Evolutionary conservation across 495 filamentous ascomycete species (phyloP).

Genomic region (Trichoderma gamsii): DNA sequence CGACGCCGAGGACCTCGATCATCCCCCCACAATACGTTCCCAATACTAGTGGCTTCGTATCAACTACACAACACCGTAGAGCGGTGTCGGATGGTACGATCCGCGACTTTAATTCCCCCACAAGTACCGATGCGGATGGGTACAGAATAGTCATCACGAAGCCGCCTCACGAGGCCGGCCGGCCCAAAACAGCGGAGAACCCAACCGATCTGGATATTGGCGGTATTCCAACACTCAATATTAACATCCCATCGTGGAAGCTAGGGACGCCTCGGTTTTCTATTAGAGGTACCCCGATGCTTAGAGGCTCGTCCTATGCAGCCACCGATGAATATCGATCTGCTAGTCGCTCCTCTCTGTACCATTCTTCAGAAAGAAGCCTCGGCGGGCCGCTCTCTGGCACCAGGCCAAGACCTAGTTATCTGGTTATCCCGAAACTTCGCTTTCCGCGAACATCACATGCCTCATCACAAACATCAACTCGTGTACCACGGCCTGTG

Average conservation of each 20-base stretch:
- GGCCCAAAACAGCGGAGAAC: constrained; percentile 63
- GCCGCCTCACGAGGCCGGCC: constrained; percentile 44
- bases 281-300: constrained; percentile 65
- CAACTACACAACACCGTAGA: constrained; percentile 39
- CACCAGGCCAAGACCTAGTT: constrained; percentile 45
- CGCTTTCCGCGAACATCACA: constrained; percentile 21
- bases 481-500: constrained; percentile 23
- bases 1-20: constrained; percentile 22
- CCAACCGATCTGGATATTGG: constrained; percentile 32
- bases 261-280: constrained; percentile 81
- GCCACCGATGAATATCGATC: constrained; percentile 43
- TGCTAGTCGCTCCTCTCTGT: constrained; percentile 39
- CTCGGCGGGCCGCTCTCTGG: constrained; percentile 38
- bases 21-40: constrained; percentile 17
- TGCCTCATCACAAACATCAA: constrained; percentile 25
- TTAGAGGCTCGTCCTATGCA: constrained; percentile 68
- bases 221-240: constrained; percentile 53
- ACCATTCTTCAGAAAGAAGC: constrained; percentile 25
- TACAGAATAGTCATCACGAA: constrained; percentile 84
- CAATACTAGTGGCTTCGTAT: constrained; percentile 27
- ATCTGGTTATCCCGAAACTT: constrained; percentile 37
- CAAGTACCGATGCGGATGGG: constrained; percentile 55
- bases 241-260: constrained; percentile 81
- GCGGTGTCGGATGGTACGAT: constrained; percentile 45
- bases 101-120: constrained; percentile 39